phyloP scores from a whole-genome alignment of 176 grass and related monocot species.

The Zea mays region DNA sequence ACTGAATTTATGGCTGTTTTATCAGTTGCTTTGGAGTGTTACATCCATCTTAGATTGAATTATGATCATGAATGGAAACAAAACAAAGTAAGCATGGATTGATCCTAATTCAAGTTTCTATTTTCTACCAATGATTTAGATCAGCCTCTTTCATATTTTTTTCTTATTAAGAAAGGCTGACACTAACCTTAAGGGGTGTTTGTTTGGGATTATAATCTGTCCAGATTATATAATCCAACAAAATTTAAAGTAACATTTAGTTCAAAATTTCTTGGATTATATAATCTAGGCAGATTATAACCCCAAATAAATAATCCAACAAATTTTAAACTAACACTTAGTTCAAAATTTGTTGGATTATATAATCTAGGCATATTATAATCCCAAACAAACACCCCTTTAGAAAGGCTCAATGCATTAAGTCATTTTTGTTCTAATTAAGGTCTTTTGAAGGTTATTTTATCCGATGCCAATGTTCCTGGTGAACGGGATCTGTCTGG shows the following conservation, averaged over 20 bases:
- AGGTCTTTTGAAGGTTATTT: slow-evolving; percentile 88
- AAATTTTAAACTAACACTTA: no score
- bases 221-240: no score
- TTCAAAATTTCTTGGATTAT: no score
- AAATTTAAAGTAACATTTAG: no score
- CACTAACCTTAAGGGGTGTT: no score
- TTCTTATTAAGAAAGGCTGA: slow-evolving; percentile 15
- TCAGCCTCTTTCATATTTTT: slow-evolving; percentile 23
- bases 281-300: no score
- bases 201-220: no score
- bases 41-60: slow-evolving; percentile 93
- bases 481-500: slow-evolving; percentile 87
- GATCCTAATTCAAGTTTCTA: neutral
- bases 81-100: slow-evolving; percentile 72
- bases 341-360: no score
- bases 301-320: no score
- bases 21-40: slow-evolving; percentile 87
- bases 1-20: slow-evolving; percentile 99
- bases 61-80: slow-evolving; percentile 99
- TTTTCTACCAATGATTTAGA: slow-evolving; percentile 14
- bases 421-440: slow-evolving; percentile 43
- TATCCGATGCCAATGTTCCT: slow-evolving; percentile 99
- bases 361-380: no score
- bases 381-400: no score
- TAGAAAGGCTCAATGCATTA: slow-evolving; percentile 18